Evolutionary conservation across 192 early-diverging fungal species (phyloP).

Genomic region (Phycomyces nitens): DNA sequence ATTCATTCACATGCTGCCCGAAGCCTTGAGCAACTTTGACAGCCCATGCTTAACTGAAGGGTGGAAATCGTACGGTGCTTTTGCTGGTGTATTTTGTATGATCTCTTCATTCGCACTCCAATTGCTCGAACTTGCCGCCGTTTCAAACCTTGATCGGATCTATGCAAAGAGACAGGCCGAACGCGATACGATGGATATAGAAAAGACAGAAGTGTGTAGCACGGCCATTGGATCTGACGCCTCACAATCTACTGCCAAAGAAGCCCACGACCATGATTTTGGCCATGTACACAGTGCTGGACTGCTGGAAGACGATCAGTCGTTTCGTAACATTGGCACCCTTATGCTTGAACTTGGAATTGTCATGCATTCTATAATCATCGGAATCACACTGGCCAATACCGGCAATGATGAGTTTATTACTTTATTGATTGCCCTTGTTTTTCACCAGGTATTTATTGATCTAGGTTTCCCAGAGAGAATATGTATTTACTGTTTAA

Average conservation of each 20-base stretch:
- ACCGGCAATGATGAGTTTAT: slow-evolving; percentile 54
- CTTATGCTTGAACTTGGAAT: slow-evolving; percentile 76
- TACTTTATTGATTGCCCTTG: slow-evolving; percentile 61
- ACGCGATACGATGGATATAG: not conserved
- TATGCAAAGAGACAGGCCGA: not conserved
- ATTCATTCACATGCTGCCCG: slow-evolving; percentile 72
- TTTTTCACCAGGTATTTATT: slow-evolving; percentile 65
- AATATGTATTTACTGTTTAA: no score
- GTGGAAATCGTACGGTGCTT: slow-evolving; percentile 28
- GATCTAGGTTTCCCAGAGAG: not conserved
- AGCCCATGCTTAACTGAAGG: slow-evolving; percentile 31
- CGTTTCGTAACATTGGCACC: slow-evolving; percentile 49
- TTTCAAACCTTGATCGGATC: slow-evolving; percentile 18
- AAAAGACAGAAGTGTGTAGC: not conserved
- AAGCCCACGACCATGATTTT: not conserved
- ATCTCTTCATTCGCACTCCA: slow-evolving; percentile 31
- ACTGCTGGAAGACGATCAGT: slow-evolving; percentile 31
- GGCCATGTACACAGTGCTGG: slow-evolving; percentile 36
- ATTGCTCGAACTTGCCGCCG: slow-evolving; percentile 30
- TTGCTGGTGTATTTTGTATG: slow-evolving; percentile 35
- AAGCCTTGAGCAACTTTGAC: slow-evolving; percentile 31
- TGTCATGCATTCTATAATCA: slow-evolving; percentile 74
- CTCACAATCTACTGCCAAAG: not conserved
- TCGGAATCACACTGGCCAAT: slow-evolving; percentile 68
- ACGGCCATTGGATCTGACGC: slow-evolving; percentile 3